A percentile compares a stretch with the other conserved stretches of the same genome.
These are phyloP conservation scores for Hyaloscypha hepaticicola DNA, from an alignment of 495 filamentous ascomycete genomes.

Conservation along the genomic window DNA sequence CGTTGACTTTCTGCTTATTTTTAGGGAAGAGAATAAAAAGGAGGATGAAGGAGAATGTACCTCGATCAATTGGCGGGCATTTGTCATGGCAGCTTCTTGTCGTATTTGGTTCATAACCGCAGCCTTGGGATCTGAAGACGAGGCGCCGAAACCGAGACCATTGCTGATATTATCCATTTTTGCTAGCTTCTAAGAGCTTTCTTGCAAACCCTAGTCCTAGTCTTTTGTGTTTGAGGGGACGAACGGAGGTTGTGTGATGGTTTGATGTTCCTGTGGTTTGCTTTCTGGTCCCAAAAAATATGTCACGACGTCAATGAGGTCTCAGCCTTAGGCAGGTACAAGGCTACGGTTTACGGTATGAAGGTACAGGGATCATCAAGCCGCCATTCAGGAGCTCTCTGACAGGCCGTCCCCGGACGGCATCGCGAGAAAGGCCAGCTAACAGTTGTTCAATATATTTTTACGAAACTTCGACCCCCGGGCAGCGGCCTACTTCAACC, in stretches of 20 bases:
- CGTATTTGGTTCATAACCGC: slow-evolving; percentile 72
- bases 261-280: slow-evolving; percentile 7
- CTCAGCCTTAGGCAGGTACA: neutral
- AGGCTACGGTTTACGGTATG: neutral
- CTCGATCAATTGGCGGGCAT: slow-evolving; percentile 72
- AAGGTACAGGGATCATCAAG: neutral
- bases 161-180: slow-evolving; percentile 34
- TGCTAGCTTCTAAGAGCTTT: neutral
- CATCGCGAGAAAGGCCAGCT: slow-evolving; percentile 23
- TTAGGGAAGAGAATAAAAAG: neutral
- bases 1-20: slow-evolving; percentile 78
- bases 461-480: neutral
- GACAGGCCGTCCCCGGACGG: slow-evolving; percentile 10
- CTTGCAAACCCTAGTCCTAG: neutral
- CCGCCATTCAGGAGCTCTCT: neutral
- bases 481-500: slow-evolving; percentile 7
- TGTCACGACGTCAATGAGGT: neutral
- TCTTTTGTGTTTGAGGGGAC: neutral
- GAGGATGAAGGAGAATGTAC: slow-evolving; percentile 44
- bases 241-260: slow-evolving; percentile 14
- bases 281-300: neutral
- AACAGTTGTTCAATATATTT: neutral
- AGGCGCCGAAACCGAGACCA: slow-evolving; percentile 32
- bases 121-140: slow-evolving; percentile 58
- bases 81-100: slow-evolving; percentile 70